phyloP scores from a whole-genome alignment of 148 eudicot genomes.

The Dysphania ambrosioides region DNA sequence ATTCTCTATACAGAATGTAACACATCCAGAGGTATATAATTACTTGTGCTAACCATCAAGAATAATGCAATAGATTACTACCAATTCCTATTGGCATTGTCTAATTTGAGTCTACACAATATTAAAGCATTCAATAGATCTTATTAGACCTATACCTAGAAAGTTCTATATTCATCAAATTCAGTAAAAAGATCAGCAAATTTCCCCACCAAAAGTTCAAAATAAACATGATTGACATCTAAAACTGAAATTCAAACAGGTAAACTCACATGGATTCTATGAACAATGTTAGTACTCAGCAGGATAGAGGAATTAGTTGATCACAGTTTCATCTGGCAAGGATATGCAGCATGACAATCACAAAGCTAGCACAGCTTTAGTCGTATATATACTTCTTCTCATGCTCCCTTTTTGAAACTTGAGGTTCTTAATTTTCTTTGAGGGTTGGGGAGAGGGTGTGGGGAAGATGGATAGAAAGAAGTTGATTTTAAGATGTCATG shows the following conservation, averaged over 20 bases:
- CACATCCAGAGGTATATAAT: too few relatives aligned
- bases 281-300: background rate
- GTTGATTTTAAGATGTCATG: too few relatives aligned
- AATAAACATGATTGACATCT: background rate
- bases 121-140: too few relatives aligned
- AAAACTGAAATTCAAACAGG: background rate
- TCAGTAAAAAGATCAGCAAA: background rate
- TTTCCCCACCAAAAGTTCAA: background rate
- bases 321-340: background rate
- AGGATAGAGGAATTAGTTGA: background rate
- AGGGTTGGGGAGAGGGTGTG: background rate
- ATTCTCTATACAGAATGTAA: too few relatives aligned
- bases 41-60: too few relatives aligned
- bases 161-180: too few relatives aligned
- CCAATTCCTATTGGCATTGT: too few relatives aligned
- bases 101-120: too few relatives aligned
- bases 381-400: background rate
- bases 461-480: background rate
- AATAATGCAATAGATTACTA: too few relatives aligned
- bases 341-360: background rate
- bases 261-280: background rate
- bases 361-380: background rate
- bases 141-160: too few relatives aligned
- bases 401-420: background rate
- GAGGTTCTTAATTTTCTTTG: background rate